phyloP scores from a whole-genome alignment of 805 yeast genomes.

The Candida gorgasii region DNA sequence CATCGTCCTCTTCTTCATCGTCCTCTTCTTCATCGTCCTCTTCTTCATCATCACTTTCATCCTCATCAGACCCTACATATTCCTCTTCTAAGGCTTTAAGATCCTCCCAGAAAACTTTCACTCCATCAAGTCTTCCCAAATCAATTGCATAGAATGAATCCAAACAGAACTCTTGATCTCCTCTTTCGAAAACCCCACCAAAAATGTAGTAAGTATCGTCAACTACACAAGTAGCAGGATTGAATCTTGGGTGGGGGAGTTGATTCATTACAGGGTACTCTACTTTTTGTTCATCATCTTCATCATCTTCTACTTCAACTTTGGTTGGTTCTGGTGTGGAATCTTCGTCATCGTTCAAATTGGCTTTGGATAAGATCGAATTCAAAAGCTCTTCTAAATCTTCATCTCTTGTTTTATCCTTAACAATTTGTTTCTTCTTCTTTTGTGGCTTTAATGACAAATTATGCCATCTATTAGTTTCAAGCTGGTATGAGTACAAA shows the following conservation, averaged over 20 bases:
- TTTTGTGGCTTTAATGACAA: constrained; percentile 63
- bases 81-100: constrained; percentile 55
- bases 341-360: constrained; percentile 61
- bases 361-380: constrained; percentile 70
- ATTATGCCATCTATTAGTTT: constrained; percentile 85
- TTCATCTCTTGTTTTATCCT: constrained; percentile 62
- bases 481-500: constrained; percentile 78
- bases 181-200: constrained; percentile 90
- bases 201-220: constrained; percentile 81
- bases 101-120: constrained; percentile 89
- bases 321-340: no score
- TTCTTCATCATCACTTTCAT: constrained; percentile 49
- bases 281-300: constrained; percentile 38
- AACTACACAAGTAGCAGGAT: constrained; percentile 79
- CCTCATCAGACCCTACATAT: constrained; percentile 64
- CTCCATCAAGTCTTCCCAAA: constrained; percentile 83
- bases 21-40: constrained; percentile 66
- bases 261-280: constrained; percentile 59
- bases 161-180: constrained; percentile 80
- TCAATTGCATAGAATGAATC: constrained; percentile 88
- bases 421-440: constrained; percentile 45
- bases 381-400: constrained; percentile 83
- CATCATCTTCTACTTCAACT: constrained; percentile 38
- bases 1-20: constrained; percentile 35
- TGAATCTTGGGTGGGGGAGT: constrained; percentile 87